These are phyloP conservation scores for Hanseniaspora occidentalis DNA, from an alignment of 805 yeast species.

Conservation along the genomic window DNA sequence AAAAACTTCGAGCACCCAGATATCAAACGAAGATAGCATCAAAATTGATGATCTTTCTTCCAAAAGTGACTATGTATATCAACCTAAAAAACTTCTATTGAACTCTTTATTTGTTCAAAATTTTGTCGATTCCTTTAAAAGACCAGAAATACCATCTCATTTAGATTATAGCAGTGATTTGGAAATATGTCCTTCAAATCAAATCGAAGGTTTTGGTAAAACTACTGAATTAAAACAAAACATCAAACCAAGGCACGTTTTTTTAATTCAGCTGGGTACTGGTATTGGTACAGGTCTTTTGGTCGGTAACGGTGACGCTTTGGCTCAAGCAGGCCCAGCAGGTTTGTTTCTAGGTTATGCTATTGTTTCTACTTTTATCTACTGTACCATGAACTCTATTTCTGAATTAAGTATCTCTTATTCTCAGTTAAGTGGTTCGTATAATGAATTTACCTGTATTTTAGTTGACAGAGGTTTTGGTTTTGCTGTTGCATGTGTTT, in stretches of 20 bases:
- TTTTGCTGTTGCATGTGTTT: slow-evolving; percentile 63
- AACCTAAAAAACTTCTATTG: too few species aligned
- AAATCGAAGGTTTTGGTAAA: slow-evolving; percentile 26
- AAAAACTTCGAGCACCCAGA: too few species aligned
- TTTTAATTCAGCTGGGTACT: slow-evolving; percentile 73
- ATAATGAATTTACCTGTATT: slow-evolving; percentile 26
- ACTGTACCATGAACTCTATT: slow-evolving; percentile 46
- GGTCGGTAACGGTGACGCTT: slow-evolving; percentile 42
- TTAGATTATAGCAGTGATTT: too few species aligned
- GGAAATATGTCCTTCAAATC: slow-evolving; percentile 22
- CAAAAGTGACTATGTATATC: too few species aligned
- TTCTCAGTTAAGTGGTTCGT: slow-evolving; percentile 28
- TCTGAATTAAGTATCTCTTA: slow-evolving; percentile 37
- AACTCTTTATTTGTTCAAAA: too few species aligned
- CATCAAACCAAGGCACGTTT: slow-evolving; percentile 35
- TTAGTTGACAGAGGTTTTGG: slow-evolving; percentile 58
- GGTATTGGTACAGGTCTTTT: slow-evolving; percentile 70
- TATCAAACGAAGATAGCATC: too few species aligned
- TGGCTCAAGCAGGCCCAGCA: slow-evolving; percentile 35
- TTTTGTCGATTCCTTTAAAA: too few species aligned
- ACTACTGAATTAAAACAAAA: slow-evolving; percentile 29
- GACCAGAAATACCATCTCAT: too few species aligned
- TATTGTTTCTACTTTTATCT: slow-evolving; percentile 44
- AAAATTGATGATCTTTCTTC: too few species aligned
- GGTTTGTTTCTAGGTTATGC: slow-evolving; percentile 42